Base-by-base conservation (phyloP, 805 yeast species). In the Lipomyces oligophaga region DNA sequence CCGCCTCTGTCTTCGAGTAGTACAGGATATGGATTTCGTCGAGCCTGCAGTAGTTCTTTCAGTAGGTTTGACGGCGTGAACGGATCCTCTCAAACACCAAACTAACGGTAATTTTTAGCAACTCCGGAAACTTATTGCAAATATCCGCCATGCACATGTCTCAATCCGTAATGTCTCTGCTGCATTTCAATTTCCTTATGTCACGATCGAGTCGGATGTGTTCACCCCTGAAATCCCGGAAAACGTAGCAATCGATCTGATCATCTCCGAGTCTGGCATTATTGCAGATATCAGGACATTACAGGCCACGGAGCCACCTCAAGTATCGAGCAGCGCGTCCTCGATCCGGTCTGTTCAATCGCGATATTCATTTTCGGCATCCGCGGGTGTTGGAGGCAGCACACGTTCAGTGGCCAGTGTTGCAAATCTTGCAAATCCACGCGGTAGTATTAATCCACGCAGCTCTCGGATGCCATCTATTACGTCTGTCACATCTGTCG, bases 261-360 rank as follows among this genome's bases (percentile, higher is more conserved):
- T 18, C n/a, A 24, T 52, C 11, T 52, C 56, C 4, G 54, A 48
- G 19, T 44, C 56, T 4, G 56, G 56, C 6, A 47, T 52, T 7
- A 52, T 52, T 19, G 56, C 56, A n/a, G 56, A 52, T 26, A 34
- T 52, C 11, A 49, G 56, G 22, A 49, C 56, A 15, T 39, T 52
- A 15, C 43, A 27, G 16, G 16, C 39, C 28, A 24, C 44, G 3
- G 56, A 49, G 13, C 27, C 45, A n/a, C 50, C 50, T 15, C 36
- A 34, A 1, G 22, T 30, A 4, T 15, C 41, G 13, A 30, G 46
- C 24, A 30, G 47, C 15, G 34, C 21, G 3, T 26, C 45, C 7
- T 47, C 51, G 6, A 22, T 30, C 20, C 27, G 39, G 6, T 49
- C 54, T 13, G 19, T 19, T 11, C 34, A 18, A 6, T 34, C 53